Evolutionary conservation across 495 filamentous ascomycete genomes (phyloP), one percentile per base, ranked within the genome.

Genomic region (Penicillium longicatenatum): DNA sequence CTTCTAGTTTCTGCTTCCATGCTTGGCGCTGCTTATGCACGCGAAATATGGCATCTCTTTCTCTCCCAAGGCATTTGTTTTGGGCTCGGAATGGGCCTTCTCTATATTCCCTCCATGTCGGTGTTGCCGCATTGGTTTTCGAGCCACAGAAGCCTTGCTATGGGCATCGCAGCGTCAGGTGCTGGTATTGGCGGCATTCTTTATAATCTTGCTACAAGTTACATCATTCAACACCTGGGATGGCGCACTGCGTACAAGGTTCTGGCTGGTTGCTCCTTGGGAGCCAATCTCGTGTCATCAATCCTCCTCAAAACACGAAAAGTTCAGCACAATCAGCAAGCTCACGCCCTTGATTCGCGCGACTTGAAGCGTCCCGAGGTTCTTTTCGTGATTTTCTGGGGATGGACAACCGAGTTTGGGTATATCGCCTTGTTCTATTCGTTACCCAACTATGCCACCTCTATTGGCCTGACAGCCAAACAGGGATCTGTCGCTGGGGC

Each of bases 371-470:
- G 79, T 11, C 65, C 70, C 1, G 77, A 87, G 56, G 86, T 87
- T 50, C 64, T 81, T 53, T 70, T 91, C 7, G 67, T 88, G 29
- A 64, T 89, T 11, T 68, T 72, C 24, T 93, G 85, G 82, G 83
- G 83, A 6, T 82, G 85, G 54, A 78, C 90, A 52, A 84, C 78
- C 39, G 79, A 89, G 71, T 75, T 93, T 11, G 87, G 86, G 12
- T 93, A 91, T 62, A 77, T 89, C 41, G 85, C 86, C 12, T 74
- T 93, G 4, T 70, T 91, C 19, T 93, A 87, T 72, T 88, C 86
- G 19, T 76, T 93, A 41, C 82, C 88, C 3, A 84, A 88, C 58
- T 93, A 89, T 69, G 85, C 86, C 2, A 65, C 71, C 31, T 76
- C 76, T 2, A 78, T 91, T 31, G 89, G 90, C 5, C 75, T 93